Percentiles rank a stretch among this genome's conserved stretches.
Conservation (phyloP, 2,329 filamentous ascomycete genomes). For the Whalleya microplaca region DNA sequence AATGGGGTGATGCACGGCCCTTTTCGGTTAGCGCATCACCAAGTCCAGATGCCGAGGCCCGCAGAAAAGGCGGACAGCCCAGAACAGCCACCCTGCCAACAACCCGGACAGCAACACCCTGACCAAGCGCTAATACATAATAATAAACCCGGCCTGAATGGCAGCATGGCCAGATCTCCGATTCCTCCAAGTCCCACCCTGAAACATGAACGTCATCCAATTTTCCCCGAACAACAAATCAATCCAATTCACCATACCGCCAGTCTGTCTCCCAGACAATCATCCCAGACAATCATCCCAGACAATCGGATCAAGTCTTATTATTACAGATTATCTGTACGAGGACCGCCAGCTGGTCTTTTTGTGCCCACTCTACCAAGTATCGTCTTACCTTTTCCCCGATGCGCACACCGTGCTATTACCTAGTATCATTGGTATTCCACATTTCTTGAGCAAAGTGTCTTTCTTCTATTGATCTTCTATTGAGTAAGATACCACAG, state of each 20-base stretch:
- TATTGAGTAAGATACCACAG: too few species aligned
- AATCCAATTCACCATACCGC: background rate
- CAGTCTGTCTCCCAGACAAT: background rate
- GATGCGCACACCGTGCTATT: too few species aligned
- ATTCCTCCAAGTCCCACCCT: background rate
- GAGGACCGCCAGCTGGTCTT: too few species aligned
- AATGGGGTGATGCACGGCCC: slow-evolving; percentile 16
- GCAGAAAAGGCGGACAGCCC: slow-evolving; percentile 5
- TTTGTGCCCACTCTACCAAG: too few species aligned
- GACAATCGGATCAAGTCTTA: background rate
- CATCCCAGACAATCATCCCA: background rate
- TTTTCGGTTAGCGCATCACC: slow-evolving; percentile 10
- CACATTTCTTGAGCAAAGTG: too few species aligned
- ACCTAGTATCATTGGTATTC: too few species aligned
- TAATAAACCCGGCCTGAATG: too few species aligned
- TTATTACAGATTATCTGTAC: background rate
- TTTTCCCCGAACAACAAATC: background rate
- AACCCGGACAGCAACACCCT: too few species aligned
- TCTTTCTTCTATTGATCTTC: too few species aligned
- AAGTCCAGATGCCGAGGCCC: background rate
- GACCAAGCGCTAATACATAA: too few species aligned
- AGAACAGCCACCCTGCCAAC: background rate
- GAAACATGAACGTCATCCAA: background rate
- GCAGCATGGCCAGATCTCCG: background rate
- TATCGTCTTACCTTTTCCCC: too few species aligned